phyloP scores from a whole-genome alignment of 257 asterid genomes.

The Fraxinus americana region DNA sequence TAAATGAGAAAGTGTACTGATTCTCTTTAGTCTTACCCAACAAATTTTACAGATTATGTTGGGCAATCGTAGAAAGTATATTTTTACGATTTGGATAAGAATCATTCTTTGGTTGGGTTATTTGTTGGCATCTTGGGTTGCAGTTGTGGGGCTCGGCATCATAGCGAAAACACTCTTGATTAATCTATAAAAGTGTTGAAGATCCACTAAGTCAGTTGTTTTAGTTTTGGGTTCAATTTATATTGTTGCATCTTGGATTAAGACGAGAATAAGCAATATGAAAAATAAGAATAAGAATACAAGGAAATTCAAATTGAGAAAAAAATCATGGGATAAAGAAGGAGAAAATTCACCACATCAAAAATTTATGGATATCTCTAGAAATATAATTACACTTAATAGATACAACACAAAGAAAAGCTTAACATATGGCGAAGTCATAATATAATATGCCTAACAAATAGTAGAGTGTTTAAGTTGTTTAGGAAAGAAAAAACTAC shows the following conservation, averaged over 20 bases:
- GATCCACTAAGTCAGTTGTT: conserved; percentile 24
- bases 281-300: no score
- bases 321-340: no score
- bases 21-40: conserved; percentile 40
- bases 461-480: no score
- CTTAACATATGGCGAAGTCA: no score
- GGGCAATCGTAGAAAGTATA: conserved; percentile 46
- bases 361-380: no score
- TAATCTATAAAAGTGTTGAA: conserved; percentile 12
- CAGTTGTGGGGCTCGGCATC: conserved; percentile 45
- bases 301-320: no score
- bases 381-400: no score
- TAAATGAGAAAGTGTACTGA: conserved; percentile 42
- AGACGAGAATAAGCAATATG: no score
- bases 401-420: no score
- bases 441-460: no score
- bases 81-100: conserved; percentile 40
- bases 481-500: no score
- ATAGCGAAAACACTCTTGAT: conserved; percentile 41
- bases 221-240: conserved; percentile 58
- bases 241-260: conserved; percentile 49
- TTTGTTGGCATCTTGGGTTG: conserved; percentile 50
- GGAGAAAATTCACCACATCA: no score
- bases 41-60: conserved; percentile 37
- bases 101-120: conserved; percentile 46